A percentile compares a stretch with the other conserved stretches of the same genome.
These are phyloP conservation scores for Phascolomyces articulosus DNA, from an alignment of 371 early-diverging fungal genomes.

Conservation along the genomic window DNA sequence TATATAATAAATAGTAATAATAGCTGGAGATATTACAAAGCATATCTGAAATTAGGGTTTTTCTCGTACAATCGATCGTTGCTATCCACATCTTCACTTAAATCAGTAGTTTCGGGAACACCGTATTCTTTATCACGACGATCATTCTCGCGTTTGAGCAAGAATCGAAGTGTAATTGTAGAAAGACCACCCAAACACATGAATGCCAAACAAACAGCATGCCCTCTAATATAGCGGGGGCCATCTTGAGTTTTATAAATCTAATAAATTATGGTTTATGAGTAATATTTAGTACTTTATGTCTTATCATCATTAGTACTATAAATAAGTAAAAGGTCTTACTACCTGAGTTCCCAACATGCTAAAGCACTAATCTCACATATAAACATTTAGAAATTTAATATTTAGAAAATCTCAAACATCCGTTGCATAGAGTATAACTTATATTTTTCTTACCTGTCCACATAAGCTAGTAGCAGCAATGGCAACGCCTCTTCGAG, in stretches of 20 bases:
- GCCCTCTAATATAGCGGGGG: constrained; percentile 56
- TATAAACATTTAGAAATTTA: too few relatives aligned
- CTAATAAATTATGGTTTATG: neutral
- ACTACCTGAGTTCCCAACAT: constrained; percentile 58
- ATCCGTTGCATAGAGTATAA: neutral
- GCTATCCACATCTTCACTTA: constrained; percentile 15
- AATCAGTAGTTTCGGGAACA: constrained; percentile 21
- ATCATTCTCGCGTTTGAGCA: constrained; percentile 52
- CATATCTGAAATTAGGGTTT: constrained; percentile 49
- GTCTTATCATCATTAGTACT: neutral
- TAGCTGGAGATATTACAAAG: constrained; percentile 3
- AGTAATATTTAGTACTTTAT: neutral
- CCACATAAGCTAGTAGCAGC: constrained; percentile 58
- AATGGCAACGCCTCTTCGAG: constrained; percentile 58
- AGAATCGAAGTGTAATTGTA: constrained; percentile 33
- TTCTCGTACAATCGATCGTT: constrained; percentile 45
- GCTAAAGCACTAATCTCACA: constrained; percentile 51
- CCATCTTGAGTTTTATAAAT: constrained; percentile 51
- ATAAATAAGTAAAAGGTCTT: too few relatives aligned
- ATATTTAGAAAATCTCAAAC: neutral
- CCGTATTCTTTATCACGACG: constrained; percentile 42
- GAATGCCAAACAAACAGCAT: constrained; percentile 53
- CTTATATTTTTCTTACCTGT: constrained; percentile 27
- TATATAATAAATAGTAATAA: neutral
- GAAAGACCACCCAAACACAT: constrained; percentile 25